phyloP scores from a whole-genome alignment of 495 filamentous ascomycete species.

The Hypoxylon crocopeplum region DNA sequence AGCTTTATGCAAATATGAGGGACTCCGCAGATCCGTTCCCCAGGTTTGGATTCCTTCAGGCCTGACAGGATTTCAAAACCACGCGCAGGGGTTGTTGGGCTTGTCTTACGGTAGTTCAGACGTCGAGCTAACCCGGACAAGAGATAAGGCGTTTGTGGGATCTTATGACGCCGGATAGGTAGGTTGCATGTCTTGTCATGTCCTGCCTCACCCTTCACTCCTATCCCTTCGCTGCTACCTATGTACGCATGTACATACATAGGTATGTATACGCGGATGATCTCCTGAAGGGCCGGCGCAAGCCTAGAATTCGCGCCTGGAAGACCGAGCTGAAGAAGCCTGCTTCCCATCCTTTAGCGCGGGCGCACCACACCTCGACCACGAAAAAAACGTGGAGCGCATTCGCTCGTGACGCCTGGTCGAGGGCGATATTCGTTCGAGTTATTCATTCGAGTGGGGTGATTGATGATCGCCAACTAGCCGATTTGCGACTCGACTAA shows the following conservation, averaged over 20 bases:
- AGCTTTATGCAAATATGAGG: slow-evolving; percentile 11
- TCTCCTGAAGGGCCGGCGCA: neutral
- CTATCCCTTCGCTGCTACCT: neutral
- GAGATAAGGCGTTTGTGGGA: slow-evolving; percentile 31
- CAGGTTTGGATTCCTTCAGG: slow-evolving; percentile 22
- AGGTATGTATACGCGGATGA: no score
- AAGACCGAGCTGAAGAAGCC: slow-evolving; percentile 1
- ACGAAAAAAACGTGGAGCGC: slow-evolving; percentile 8
- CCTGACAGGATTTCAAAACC: slow-evolving; percentile 19
- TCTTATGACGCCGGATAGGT: slow-evolving; percentile 28
- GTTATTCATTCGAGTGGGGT: slow-evolving; percentile 28
- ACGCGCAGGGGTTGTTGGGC: slow-evolving; percentile 14
- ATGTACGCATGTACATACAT: no score
- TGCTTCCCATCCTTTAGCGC: neutral
- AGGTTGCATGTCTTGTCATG: slow-evolving; percentile 12
- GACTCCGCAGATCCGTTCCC: slow-evolving; percentile 17
- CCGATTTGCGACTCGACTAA: slow-evolving; percentile 10
- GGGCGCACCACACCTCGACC: no score
- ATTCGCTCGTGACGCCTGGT: slow-evolving; percentile 7
- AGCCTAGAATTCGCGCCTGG: slow-evolving; percentile 1
- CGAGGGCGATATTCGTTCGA: slow-evolving; percentile 10
- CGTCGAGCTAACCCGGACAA: slow-evolving; percentile 10
- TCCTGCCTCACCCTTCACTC: slow-evolving; percentile 16
- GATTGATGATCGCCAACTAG: slow-evolving; percentile 11
- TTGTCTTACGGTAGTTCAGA: slow-evolving; percentile 25